A percentile compares a stretch with the other conserved stretches of the same genome.
These are phyloP conservation scores for Hymenoscyphus scutula DNA, from an alignment of 2,329 filamentous ascomycete species.

Conservation along the genomic window DNA sequence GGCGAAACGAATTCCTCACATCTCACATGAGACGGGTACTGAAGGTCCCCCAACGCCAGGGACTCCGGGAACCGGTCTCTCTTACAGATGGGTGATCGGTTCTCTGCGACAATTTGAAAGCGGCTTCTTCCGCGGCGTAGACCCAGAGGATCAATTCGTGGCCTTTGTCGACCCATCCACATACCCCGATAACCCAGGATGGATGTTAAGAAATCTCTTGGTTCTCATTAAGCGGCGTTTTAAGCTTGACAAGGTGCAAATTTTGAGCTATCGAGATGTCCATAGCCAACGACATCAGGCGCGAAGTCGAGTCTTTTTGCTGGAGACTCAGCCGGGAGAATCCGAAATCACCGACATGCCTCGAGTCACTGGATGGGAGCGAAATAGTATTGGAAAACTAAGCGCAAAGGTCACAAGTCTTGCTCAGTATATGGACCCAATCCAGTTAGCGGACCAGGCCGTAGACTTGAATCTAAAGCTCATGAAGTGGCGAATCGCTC, in stretches of 20 bases:
- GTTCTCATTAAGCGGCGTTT: slow-evolving; percentile 82
- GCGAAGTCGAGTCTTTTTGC: slow-evolving; percentile 72
- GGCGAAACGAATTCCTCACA: slow-evolving; percentile 66
- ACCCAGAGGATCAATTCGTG: slow-evolving; percentile 74
- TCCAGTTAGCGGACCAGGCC: slow-evolving; percentile 82
- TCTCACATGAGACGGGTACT: slow-evolving; percentile 26
- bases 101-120: slow-evolving; percentile 76
- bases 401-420: slow-evolving; percentile 76
- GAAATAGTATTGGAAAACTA: slow-evolving; percentile 75
- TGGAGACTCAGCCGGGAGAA: slow-evolving; percentile 32
- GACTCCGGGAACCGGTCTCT: slow-evolving; percentile 48
- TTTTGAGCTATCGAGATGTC: slow-evolving; percentile 87
- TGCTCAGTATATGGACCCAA: slow-evolving; percentile 90
- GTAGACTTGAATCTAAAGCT: slow-evolving; percentile 96
- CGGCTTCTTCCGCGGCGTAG: slow-evolving; percentile 77
- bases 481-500: slow-evolving; percentile 98
- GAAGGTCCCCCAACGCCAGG: slow-evolving; percentile 47
- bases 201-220: slow-evolving; percentile 88
- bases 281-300: slow-evolving; percentile 75
- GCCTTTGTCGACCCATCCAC: slow-evolving; percentile 92
- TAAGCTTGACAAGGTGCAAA: slow-evolving; percentile 71
- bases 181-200: slow-evolving; percentile 81
- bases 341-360: slow-evolving; percentile 56
- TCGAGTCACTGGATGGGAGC: slow-evolving; percentile 94
- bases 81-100: slow-evolving; percentile 75